Evolutionary conservation across 164 flowering plant genomes (phyloP), one percentile per base, ranked within the genome.

Genomic region (Stephania cephalantha): DNA sequence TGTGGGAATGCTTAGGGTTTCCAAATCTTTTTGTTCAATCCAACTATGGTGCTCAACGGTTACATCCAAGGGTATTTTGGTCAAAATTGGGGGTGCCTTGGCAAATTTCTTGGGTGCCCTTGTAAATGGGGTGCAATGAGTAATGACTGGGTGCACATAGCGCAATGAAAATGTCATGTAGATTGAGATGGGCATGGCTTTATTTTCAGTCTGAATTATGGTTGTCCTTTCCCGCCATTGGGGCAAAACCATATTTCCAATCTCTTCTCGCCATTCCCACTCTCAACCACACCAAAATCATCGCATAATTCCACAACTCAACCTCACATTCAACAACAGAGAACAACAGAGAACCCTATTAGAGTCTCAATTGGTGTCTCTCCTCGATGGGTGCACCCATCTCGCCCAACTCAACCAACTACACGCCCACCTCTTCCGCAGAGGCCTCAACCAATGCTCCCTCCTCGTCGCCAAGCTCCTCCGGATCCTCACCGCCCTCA

Each of bases 391-490:
- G 18, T 78, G 73, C 77, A 71, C 11, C 52, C 7, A 55, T 4
- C 77, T 76, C 64, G 4, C 13, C 46, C 79, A 78, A 31, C 64
- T 81, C 67, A 81, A 81, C 70, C 79, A 73, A 72, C 70, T 78
- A 45, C 83, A 78, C 18, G 70, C 79, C 31, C 77, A 78, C 31
- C 72, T 78, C 70, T 9, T 78, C 53, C 81, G 81, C 31, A 74
- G 31, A 48, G 79, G 81, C 73, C 81, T 79, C 68, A 69, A 82
- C 11, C 81, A 82, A 46, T 74, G 76, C 73, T 79, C 77, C 22
- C 75, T 76, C 52, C 65, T 82, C 6, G 65, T 82, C 30, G 70
- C 84, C 42, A 82, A 82, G 74, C 71, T 82, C 17, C 35, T 82
- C 63, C 75, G 81, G 66, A 77, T 71, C 20, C 75, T 79, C n/a